Percentiles rank a stretch among this genome's conserved stretches.
Evolutionary conservation across 2,329 filamentous ascomycete species (phyloP).

Genomic region (Stagonosporopsis chrysanthemi): DNA sequence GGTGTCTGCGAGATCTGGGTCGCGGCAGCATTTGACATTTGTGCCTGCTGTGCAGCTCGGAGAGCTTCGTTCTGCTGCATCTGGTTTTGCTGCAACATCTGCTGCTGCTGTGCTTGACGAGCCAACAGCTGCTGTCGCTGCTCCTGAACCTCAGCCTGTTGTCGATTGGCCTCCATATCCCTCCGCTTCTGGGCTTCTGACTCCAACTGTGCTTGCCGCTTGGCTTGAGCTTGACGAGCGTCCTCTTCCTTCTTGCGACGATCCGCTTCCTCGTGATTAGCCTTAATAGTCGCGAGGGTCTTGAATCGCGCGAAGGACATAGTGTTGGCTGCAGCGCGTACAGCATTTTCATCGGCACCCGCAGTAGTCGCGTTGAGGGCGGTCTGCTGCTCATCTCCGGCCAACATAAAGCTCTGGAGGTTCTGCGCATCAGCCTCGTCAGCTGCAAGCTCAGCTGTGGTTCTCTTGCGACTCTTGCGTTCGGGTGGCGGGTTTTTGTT

Average conservation of each 20-base stretch:
- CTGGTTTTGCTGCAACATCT: constrained; percentile 44
- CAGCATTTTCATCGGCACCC: constrained; percentile 71
- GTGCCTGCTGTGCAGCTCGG: constrained; percentile 48
- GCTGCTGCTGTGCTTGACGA: constrained; percentile 53
- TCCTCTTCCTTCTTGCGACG: constrained; percentile 58
- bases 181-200: constrained; percentile 45
- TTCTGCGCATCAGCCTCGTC: constrained; percentile 92
- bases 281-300: constrained; percentile 83
- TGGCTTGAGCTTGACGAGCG: constrained; percentile 50
- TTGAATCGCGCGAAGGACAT: constrained; percentile 94
- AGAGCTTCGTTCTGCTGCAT: constrained; percentile 42
- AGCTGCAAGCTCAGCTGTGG: constrained; percentile 90
- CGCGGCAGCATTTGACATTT: constrained; percentile 36
- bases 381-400: constrained; percentile 82
- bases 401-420: constrained; percentile 90
- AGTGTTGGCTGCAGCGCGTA: constrained; percentile 73
- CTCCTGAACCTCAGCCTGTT: constrained; percentile 44
- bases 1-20: constrained; percentile 51
- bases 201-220: constrained; percentile 50
- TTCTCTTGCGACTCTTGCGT: constrained; percentile 90
- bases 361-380: constrained; percentile 63
- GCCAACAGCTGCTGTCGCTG: constrained; percentile 61
- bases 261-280: constrained; percentile 77
- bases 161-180: constrained; percentile 43
- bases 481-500: constrained; percentile 79